Evolutionary conservation across 140 eudicot genomes (phyloP).

Genomic region (Cichorium intybus): DNA sequence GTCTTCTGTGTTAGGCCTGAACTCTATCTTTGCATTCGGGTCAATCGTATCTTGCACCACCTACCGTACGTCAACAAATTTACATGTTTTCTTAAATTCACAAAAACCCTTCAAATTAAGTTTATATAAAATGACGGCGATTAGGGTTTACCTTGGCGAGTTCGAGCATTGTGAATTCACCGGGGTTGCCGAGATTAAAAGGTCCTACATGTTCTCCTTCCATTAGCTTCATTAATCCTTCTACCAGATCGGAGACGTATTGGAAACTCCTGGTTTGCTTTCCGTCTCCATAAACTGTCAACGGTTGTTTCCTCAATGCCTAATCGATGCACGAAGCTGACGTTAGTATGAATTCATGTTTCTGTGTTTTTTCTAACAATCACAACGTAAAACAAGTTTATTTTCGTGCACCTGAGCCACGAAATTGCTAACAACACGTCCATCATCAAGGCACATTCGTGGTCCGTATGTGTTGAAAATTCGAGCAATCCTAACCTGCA

Average conservation of each 20-base stretch:
- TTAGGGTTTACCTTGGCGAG: slow-evolving; percentile 37
- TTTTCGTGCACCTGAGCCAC: slow-evolving; percentile 42
- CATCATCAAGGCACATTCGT: slow-evolving; percentile 82
- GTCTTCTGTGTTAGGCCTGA: slow-evolving; percentile 88
- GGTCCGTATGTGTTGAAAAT: slow-evolving; percentile 88
- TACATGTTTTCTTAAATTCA: neutral
- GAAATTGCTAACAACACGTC: slow-evolving; percentile 76
- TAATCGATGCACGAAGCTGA: slow-evolving; percentile 10
- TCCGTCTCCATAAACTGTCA: slow-evolving; percentile 57
- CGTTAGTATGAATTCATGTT: neutral
- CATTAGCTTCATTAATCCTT: slow-evolving; percentile 44
- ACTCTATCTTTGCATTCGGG: slow-evolving; percentile 74
- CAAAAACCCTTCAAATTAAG: neutral
- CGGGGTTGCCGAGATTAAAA: slow-evolving; percentile 43
- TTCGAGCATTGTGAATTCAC: slow-evolving; percentile 50
- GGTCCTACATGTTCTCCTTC: slow-evolving; percentile 45
- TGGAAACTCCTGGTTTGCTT: slow-evolving; percentile 49
- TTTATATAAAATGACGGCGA: neutral
- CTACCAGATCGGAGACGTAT: slow-evolving; percentile 48
- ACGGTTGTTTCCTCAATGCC: slow-evolving; percentile 51
- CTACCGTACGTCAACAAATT: slow-evolving; percentile 27
- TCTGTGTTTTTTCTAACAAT: neutral
- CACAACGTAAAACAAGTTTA: neutral
- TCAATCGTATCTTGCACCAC: slow-evolving; percentile 91
- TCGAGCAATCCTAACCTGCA: slow-evolving; percentile 79